phyloP scores from a whole-genome alignment of 305 asterid genomes.

The Fraxinus platypoda region DNA sequence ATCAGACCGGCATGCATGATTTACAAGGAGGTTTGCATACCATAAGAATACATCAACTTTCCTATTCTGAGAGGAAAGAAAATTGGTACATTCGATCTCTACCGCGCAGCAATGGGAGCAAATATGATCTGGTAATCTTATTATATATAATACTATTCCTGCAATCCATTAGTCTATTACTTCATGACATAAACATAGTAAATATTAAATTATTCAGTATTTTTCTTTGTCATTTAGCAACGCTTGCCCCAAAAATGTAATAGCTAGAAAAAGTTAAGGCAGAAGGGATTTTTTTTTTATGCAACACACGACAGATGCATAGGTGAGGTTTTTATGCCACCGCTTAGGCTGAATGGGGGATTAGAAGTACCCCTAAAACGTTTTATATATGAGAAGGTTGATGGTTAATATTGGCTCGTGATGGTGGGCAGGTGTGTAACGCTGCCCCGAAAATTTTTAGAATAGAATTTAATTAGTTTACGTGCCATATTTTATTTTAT shows the following conservation, averaged over 20 bases:
- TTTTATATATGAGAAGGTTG: too few species aligned
- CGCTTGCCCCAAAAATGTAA: neutral
- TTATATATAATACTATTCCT: neutral
- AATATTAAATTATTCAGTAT: neutral
- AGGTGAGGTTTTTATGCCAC: too few species aligned
- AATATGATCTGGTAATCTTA: neutral
- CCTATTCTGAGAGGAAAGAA: neutral
- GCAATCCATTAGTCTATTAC: neutral
- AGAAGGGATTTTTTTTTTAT: conserved; percentile 4
- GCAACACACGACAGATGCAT: neutral
- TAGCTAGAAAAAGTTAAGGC: neutral
- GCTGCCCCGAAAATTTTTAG: too few species aligned
- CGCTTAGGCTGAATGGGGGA: too few species aligned
- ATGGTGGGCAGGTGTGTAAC: neutral
- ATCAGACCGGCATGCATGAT: neutral
- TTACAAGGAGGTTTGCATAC: neutral
- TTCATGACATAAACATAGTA: neutral
- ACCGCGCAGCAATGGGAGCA: neutral
- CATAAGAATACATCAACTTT: neutral
- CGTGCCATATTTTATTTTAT: too few species aligned
- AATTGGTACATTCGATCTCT: neutral
- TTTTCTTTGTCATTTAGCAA: neutral
- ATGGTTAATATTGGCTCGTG: neutral
- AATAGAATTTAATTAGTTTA: too few species aligned
- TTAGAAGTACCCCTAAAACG: too few species aligned